Percentiles rank a stretch among this genome's conserved stretches.
Evolutionary conservation across 768 basidiomycete genomes (phyloP).

Genomic region (Phanerodontia chrysosporium): DNA sequence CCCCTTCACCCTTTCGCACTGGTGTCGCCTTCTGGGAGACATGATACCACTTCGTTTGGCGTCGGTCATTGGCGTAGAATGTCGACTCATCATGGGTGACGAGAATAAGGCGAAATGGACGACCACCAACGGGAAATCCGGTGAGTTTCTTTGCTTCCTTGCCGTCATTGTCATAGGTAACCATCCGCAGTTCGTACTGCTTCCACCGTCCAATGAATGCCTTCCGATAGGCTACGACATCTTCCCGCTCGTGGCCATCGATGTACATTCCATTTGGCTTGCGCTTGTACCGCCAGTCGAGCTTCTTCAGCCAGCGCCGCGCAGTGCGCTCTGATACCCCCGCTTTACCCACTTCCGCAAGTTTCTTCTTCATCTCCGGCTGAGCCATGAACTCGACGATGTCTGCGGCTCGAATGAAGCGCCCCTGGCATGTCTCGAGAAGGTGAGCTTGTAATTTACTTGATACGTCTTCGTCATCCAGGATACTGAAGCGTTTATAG

Average conservation of each 20-base stretch:
- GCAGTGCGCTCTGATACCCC: conserved; percentile 1
- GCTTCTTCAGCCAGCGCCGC: conserved; percentile 22
- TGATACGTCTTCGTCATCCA: conserved; percentile 3
- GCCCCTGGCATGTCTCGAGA: not conserved
- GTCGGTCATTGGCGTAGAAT: not conserved
- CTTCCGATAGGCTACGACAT: conserved; percentile 14
- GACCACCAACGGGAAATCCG: not conserved
- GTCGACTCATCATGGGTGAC: conserved; percentile 34
- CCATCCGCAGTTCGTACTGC: not conserved
- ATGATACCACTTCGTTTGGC: conserved; percentile 23
- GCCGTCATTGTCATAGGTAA: not conserved
- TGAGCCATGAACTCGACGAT: conserved; percentile 1
- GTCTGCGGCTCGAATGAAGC: not conserved
- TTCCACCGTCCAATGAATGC: conserved; percentile 13
- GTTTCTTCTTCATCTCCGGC: not conserved
- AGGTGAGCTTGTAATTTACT: not conserved
- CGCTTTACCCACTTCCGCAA: not conserved
- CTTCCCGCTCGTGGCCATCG: conserved; percentile 15
- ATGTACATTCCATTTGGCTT: conserved; percentile 29
- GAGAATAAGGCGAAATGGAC: conserved; percentile 37
- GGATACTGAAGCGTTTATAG: not conserved
- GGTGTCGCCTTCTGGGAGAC: conserved; percentile 22
- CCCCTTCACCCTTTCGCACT: conserved; percentile 31
- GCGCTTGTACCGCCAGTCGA: conserved; percentile 28
- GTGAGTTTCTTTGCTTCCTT: conserved; percentile 31